phyloP scores from a whole-genome alignment of 2,329 filamentous ascomycete species.

The Stylonectria norvegica region DNA sequence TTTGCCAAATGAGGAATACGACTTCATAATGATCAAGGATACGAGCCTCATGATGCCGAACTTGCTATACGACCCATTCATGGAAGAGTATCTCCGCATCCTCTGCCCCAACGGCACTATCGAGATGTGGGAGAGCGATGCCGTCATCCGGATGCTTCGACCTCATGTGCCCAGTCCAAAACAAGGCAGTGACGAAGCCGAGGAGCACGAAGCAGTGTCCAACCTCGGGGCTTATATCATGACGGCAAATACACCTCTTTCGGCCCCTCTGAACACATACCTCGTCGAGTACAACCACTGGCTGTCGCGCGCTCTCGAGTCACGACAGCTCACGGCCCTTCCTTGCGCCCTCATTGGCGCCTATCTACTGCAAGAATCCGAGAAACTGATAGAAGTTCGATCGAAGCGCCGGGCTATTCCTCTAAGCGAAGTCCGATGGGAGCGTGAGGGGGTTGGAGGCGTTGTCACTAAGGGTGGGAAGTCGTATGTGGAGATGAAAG shows the following conservation, averaged over 20 bases:
- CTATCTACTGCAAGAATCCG: conserved; percentile 77
- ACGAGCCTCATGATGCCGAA: conserved; percentile 64
- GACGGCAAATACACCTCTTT: conserved; percentile 77
- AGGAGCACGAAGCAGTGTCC: conserved; percentile 62
- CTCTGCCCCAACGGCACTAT: conserved; percentile 74
- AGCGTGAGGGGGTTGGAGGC: conserved; percentile 68
- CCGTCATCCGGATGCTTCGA: conserved; percentile 76
- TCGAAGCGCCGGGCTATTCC: conserved; percentile 82
- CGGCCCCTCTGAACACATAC: conserved; percentile 75
- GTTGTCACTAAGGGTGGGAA: conserved; percentile 59
- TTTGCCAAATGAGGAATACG: conserved; percentile 75
- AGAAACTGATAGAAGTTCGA: conserved; percentile 64
- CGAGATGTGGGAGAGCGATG: conserved; percentile 88
- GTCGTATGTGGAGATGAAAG: conserved; percentile 55
- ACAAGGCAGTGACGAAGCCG: conserved; percentile 36
- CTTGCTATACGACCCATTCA: conserved; percentile 51
- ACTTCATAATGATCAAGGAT: conserved; percentile 87
- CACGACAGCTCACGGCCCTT: conserved; percentile 64
- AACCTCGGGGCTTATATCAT: conserved; percentile 78
- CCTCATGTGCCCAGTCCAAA: conserved; percentile 63
- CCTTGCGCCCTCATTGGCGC: conserved; percentile 77
- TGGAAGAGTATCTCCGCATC: conserved; percentile 74
- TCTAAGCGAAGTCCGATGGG: conserved; percentile 81
- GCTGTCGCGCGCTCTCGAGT: conserved; percentile 72
- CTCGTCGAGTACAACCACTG: conserved; percentile 80